Conservation (phyloP, 139 green algal genomes). For the Raphidocelis subcapitata region DNA sequence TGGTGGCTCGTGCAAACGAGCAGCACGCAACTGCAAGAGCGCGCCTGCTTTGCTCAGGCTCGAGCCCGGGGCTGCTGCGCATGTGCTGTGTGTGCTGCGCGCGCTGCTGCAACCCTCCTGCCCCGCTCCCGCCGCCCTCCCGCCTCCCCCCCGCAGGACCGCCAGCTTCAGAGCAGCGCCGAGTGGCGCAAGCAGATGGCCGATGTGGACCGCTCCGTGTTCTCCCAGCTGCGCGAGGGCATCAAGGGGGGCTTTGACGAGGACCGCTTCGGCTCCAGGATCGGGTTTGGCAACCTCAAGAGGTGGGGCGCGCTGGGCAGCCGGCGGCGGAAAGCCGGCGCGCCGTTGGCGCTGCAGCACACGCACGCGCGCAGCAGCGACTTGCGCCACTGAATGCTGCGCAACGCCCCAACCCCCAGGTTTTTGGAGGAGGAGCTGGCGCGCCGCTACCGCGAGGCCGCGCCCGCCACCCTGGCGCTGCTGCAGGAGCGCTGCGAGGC, state of each 20-base stretch:
- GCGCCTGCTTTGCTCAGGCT: no score
- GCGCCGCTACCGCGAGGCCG: constrained; percentile 79
- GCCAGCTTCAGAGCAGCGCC: constrained; percentile 52
- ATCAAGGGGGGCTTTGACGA: constrained; percentile 87
- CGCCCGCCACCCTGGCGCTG: constrained; percentile 79
- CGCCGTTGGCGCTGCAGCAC: background rate
- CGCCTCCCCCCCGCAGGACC: constrained; percentile 57
- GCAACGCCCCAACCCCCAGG: constrained; percentile 37
- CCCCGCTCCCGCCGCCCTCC: no score
- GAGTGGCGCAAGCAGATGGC: constrained; percentile 81
- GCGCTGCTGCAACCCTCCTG: no score
- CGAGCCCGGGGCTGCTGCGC: no score
- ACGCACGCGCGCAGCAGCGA: background rate
- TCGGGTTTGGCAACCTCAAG: constrained; percentile 85
- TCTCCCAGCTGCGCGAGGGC: constrained; percentile 58
- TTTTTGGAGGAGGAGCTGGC: constrained; percentile 87
- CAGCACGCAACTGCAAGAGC: no score
- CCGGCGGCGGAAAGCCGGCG: background rate
- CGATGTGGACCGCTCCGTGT: constrained; percentile 67
- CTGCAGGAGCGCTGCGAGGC: constrained; percentile 81
- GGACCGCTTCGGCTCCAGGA: constrained; percentile 69
- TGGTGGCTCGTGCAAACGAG: no score
- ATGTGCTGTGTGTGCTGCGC: no score
- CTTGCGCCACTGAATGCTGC: background rate
- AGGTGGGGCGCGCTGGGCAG: constrained; percentile 42